Percentiles rank a stretch among this genome's conserved stretches.
Evolutionary conservation across 1,139 yeast genomes (phyloP).

Genomic region (Candida anutae): DNA sequence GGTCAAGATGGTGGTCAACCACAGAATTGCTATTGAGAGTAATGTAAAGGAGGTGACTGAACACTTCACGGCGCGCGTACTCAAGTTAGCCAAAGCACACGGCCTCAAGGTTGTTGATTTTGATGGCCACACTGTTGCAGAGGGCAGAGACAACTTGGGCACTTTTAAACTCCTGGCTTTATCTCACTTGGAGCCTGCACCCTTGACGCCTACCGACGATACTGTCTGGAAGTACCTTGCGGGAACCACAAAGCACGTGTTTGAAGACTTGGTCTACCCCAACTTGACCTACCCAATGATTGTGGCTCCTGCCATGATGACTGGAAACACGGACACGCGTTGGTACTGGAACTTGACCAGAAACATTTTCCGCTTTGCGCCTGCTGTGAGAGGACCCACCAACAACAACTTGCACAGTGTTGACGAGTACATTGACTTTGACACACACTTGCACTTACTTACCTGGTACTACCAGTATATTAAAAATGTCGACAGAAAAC

Average conservation of each 20-base stretch:
- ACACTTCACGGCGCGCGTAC: constrained; percentile 16
- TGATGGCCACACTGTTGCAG: constrained; percentile 14
- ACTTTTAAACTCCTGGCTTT: constrained; percentile 15
- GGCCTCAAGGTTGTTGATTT: constrained; percentile 7
- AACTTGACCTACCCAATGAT: constrained; percentile 35
- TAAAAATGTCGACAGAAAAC: no score
- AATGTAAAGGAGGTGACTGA: constrained; percentile 15
- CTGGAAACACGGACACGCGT: constrained; percentile 82
- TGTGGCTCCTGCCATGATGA: constrained; percentile 58
- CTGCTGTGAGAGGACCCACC: constrained; percentile 19
- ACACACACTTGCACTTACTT: constrained; percentile 31
- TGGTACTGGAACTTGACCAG: constrained; percentile 69
- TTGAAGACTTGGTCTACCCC: constrained; percentile 33
- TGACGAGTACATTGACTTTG: constrained; percentile 29
- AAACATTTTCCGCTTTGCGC: constrained; percentile 63
- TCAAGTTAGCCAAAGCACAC: constrained; percentile 20
- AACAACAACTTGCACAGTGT: constrained; percentile 30
- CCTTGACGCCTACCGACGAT: constrained; percentile 28
- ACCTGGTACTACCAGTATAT: constrained; percentile 35
- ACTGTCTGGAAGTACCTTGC: constrained; percentile 35
- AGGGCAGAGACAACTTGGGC: constrained; percentile 16
- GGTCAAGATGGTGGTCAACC: constrained; percentile 22
- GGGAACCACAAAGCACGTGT: constrained; percentile 37
- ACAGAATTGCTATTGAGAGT: constrained; percentile 24
- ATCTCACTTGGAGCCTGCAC: constrained; percentile 23